Evolutionary conservation across 2,329 filamentous ascomycete genomes (phyloP).

Genomic region (Fusarium denticulatum): DNA sequence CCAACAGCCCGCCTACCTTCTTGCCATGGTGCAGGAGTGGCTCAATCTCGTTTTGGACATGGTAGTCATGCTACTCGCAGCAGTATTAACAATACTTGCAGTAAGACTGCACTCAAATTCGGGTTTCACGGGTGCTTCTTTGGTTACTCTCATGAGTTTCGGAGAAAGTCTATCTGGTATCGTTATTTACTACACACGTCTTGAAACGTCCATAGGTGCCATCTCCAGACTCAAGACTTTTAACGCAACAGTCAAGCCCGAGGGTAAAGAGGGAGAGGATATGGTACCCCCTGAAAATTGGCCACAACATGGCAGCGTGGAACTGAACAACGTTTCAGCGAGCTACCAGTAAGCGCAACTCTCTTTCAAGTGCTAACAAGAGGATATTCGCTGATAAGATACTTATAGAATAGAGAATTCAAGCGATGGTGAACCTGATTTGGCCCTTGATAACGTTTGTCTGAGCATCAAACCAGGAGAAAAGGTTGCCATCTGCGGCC

Average conservation of each 20-base stretch:
- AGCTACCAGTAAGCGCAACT: constrained; percentile 44
- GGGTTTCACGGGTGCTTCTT: constrained; percentile 51
- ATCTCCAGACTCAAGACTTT: constrained; percentile 34
- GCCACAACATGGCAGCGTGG: constrained; percentile 46
- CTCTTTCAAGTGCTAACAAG: neutral
- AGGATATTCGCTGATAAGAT: constrained; percentile 21
- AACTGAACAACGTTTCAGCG: constrained; percentile 47
- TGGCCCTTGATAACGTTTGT: constrained; percentile 42
- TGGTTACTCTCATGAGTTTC: constrained; percentile 52
- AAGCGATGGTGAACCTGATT: neutral
- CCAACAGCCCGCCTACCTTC: constrained; percentile 66
- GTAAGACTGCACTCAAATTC: constrained; percentile 52
- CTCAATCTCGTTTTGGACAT: constrained; percentile 61
- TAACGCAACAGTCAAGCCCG: constrained; percentile 35
- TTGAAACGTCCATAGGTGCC: constrained; percentile 40
- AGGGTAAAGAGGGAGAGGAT: constrained; percentile 34
- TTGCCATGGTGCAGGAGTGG: constrained; percentile 68
- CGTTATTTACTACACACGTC: constrained; percentile 30
- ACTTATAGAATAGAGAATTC: constrained; percentile 1
- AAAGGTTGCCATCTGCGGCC: constrained; percentile 50
- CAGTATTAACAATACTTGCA: constrained; percentile 57
- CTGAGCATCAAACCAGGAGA: constrained; percentile 45
- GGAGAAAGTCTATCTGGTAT: constrained; percentile 33
- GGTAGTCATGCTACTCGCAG: constrained; percentile 59
- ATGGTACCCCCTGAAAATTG: constrained; percentile 38